A percentile compares a stretch with the other conserved stretches of the same genome.
These are phyloP conservation scores for Daldinia concentrica DNA, from an alignment of 495 filamentous ascomycete species.

Conservation along the genomic window DNA sequence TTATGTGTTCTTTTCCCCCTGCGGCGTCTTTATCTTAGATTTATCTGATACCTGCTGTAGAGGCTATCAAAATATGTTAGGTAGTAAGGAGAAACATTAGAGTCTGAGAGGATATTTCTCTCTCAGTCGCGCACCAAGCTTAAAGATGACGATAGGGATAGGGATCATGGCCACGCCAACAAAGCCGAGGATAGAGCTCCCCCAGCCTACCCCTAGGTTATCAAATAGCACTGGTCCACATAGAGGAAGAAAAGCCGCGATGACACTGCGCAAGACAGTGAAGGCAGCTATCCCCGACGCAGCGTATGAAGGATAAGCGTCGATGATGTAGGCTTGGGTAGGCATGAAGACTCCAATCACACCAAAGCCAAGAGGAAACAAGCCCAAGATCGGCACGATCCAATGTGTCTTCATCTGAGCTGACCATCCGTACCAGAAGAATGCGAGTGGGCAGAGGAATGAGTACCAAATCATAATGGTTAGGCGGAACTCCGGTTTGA, in stretches of 20 bases:
- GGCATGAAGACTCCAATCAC: slow-evolving; percentile 61
- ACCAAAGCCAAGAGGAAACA: slow-evolving; percentile 61
- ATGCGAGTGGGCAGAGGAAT: slow-evolving; percentile 53
- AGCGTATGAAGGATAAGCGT: slow-evolving; percentile 65
- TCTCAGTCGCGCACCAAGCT: slow-evolving; percentile 39
- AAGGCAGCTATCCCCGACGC: slow-evolving; percentile 64
- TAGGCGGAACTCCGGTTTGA: slow-evolving; percentile 65
- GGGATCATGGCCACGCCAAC: slow-evolving; percentile 57
- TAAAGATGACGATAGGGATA: slow-evolving; percentile 48
- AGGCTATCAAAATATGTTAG: neutral
- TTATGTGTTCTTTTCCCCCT: neutral
- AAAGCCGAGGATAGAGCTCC: slow-evolving; percentile 63
- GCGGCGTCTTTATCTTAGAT: neutral
- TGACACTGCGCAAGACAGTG: slow-evolving; percentile 59
- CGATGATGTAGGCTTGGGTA: slow-evolving; percentile 66
- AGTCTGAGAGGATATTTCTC: slow-evolving; percentile 42
- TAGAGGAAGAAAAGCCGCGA: slow-evolving; percentile 65
- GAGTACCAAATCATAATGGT: slow-evolving; percentile 53
- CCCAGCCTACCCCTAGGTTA: slow-evolving; percentile 64
- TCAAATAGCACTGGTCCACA: slow-evolving; percentile 60
- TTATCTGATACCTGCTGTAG: neutral
- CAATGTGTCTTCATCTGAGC: slow-evolving; percentile 49
- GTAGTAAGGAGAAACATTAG: slow-evolving; percentile 2
- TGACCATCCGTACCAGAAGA: slow-evolving; percentile 64
- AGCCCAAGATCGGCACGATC: slow-evolving; percentile 66